Conservation (phyloP, 306 rosid species). For the Urtica urens region DNA sequence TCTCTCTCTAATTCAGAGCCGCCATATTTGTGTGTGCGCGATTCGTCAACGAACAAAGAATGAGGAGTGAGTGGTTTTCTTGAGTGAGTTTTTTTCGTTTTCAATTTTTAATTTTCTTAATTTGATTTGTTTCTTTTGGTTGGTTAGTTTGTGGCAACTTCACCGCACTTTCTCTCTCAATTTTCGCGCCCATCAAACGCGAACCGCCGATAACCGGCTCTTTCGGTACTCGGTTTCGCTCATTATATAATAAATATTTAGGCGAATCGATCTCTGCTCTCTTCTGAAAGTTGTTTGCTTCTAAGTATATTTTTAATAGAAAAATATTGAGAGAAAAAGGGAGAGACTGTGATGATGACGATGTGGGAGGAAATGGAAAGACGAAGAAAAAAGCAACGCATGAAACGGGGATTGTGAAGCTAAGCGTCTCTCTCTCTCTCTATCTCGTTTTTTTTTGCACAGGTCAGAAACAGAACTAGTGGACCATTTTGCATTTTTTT, state of each 20-base stretch:
- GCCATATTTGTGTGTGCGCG: not conserved
- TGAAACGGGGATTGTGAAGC: slow-evolving; percentile 8
- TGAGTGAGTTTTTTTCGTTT: not conserved
- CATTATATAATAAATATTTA: not conserved
- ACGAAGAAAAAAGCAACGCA: not conserved
- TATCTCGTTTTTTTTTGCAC: not conserved
- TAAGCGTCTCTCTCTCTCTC: not conserved
- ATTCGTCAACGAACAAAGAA: too few species aligned
- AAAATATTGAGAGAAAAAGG: too few species aligned
- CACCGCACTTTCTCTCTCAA: slow-evolving; percentile 6
- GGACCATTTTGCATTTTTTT: too few species aligned
- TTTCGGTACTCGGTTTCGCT: not conserved
- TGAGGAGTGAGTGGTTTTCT: not conserved
- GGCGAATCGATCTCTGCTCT: too few species aligned
- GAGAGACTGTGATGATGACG: not conserved
- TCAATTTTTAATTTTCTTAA: not conserved
- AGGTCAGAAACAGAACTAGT: too few species aligned
- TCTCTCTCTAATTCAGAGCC: not conserved
- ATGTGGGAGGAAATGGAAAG: not conserved
- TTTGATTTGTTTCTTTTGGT: too few species aligned
- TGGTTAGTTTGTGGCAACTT: not conserved
- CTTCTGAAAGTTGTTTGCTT: too few species aligned
- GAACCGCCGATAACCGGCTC: slow-evolving; percentile 11
- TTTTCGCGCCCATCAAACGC: slow-evolving; percentile 15
- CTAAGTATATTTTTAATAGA: too few species aligned